These are phyloP conservation scores for Coniophora puteana DNA, from an alignment of 1,284 basidiomycete genomes.

Conservation along the genomic window DNA sequence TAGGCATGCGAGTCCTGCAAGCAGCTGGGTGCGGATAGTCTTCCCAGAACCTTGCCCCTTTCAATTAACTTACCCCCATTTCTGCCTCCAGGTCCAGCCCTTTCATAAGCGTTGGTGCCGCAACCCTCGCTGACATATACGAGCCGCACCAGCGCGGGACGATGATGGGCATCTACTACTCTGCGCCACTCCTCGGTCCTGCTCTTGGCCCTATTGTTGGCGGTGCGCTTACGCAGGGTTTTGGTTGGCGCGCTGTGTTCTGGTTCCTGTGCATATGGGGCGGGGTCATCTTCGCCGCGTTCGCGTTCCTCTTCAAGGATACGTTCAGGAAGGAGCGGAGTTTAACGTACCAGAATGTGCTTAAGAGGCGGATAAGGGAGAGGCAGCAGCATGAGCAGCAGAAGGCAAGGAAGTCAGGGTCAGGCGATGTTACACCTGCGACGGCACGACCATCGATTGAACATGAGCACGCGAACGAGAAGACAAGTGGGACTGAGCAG, in stretches of 20 bases:
- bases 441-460: too few species aligned
- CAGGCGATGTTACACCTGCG: too few species aligned
- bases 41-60: too few species aligned
- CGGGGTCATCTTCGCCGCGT: conserved; percentile 51
- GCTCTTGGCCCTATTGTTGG: conserved; percentile 70
- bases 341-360: conserved; percentile 64
- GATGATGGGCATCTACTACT: conserved; percentile 81
- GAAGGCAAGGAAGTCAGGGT: conserved; percentile 12
- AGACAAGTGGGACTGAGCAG: not conserved
- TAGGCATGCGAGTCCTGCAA: conserved; percentile 72
- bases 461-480: not conserved
- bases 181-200: conserved; percentile 57
- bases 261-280: conserved; percentile 77
- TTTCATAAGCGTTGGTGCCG: conserved; percentile 76
- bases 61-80: not conserved
- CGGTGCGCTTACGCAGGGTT: conserved; percentile 66
- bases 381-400: not conserved
- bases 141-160: conserved; percentile 76
- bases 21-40: conserved; percentile 51
- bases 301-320: conserved; percentile 73
- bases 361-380: conserved; percentile 28
- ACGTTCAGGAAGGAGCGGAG: conserved; percentile 81
- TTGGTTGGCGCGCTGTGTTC: conserved; percentile 79
- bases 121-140: conserved; percentile 80
- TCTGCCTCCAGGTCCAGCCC: conserved; percentile 57